Conservation (phyloP, 192 early-diverging fungal species). For the Mortierella hygrophila region DNA sequence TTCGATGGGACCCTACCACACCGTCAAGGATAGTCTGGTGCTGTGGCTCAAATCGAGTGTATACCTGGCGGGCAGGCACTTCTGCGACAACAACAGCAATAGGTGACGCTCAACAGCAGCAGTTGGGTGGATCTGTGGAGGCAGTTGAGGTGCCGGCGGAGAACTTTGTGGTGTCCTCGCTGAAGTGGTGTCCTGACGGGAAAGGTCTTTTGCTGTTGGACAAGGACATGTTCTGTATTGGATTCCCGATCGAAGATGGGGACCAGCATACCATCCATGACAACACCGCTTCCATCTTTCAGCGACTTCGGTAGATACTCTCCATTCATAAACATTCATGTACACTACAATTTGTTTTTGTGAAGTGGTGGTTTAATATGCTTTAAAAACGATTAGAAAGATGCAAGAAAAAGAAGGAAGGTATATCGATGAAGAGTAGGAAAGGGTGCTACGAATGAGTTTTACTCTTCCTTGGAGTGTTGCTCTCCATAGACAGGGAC, state of each 20-base stretch:
- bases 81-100: constrained; percentile 66
- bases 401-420: constrained; percentile 5
- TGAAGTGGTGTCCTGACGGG: constrained; percentile 82
- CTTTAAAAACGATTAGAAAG: constrained; percentile 5
- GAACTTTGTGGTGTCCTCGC: constrained; percentile 69
- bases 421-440: background rate
- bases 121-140: constrained; percentile 63
- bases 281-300: constrained; percentile 35
- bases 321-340: background rate
- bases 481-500: constrained; percentile 25
- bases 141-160: constrained; percentile 56
- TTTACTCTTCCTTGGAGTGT: constrained; percentile 20
- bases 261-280: constrained; percentile 34
- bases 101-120: constrained; percentile 38
- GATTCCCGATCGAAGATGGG: constrained; percentile 45
- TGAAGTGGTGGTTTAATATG: background rate
- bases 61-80: constrained; percentile 65
- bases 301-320: constrained; percentile 8
- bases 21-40: constrained; percentile 71
- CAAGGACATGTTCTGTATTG: constrained; percentile 80
- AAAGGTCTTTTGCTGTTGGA: constrained; percentile 76
- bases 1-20: constrained; percentile 77
- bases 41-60: constrained; percentile 68
- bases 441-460: background rate
- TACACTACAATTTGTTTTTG: background rate